Base-by-base conservation (phyloP, 345 rosid species). In the Eucalyptus pauciflora region DNA sequence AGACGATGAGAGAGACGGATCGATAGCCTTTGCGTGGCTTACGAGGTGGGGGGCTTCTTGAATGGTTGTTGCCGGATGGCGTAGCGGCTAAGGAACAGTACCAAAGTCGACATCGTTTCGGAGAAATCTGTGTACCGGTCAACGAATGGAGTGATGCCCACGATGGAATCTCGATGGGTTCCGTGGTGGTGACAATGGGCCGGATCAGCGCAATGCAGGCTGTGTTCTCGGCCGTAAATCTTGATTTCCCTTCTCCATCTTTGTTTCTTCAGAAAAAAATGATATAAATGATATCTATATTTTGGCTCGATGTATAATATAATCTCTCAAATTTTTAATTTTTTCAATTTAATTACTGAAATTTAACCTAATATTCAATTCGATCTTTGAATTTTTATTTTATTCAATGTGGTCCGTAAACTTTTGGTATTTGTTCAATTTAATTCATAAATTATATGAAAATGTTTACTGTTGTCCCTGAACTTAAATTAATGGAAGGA, bases 371-470 rank as follows among this genome's bases (percentile, higher is more conserved):
- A 52, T 52, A 52, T 18, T 52, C 24, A 52, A 52, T 52, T 52
- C 0, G 10, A 52, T 52, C 4, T 0, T 52, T 18, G 24, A 52
- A 52, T 52, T 52, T 52, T 52, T 18, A 52, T 52, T 52, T 52
- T 52, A 52, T 52, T 52, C 24, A 52, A 52, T 18, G 24, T 3
- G 0, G 0, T 52, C 10, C 24, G 0, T 51, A 18, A 52, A 18
- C 24, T 52, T 52, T 52, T 17, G 10, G 2, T 52, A 52, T 52
- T 7, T 52, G 1, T 18, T 52, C 10, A 52, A 52, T 52, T 52
- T 52, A 52, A 52, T 52, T 52, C 1, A 52, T 18, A 18, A 52
- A 52, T 18, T 52, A 52, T 52, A 52, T 52, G 5, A 52, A 52
- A 52, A 52, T 52, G 18, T 52, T 52, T 2, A 18, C 18, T 52